A percentile compares a stretch with the other conserved stretches of the same genome.
Evolutionary conservation across 2,329 filamentous ascomycete genomes (phyloP).

Genomic region (Fusarium robinianum): DNA sequence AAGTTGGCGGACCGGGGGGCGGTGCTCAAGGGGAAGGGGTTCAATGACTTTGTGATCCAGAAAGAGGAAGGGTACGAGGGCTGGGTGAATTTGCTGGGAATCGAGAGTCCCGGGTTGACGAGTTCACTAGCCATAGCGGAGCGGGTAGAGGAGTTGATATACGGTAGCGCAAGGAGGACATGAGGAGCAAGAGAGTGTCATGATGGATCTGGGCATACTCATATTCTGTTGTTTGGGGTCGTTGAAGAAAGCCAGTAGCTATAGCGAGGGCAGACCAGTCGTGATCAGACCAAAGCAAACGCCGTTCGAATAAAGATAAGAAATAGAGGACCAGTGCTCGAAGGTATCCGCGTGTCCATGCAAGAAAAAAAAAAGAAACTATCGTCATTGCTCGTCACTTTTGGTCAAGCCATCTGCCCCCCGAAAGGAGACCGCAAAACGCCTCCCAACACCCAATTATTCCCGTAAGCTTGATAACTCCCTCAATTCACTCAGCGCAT

Average conservation of each 20-base stretch:
- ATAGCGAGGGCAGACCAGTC: slow-evolving; percentile 15
- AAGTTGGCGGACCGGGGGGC: slow-evolving; percentile 70
- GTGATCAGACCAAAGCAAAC: slow-evolving; percentile 15
- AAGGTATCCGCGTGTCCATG: slow-evolving; percentile 30
- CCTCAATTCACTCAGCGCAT: slow-evolving; percentile 49
- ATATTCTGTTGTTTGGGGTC: too few species aligned
- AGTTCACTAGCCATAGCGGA: slow-evolving; percentile 85
- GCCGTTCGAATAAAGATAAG: slow-evolving; percentile 14
- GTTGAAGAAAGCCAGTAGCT: slow-evolving; percentile 4
- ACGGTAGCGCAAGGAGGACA: slow-evolving; percentile 37
- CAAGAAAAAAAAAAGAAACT: slow-evolving; percentile 22
- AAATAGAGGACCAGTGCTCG: slow-evolving; percentile 8
- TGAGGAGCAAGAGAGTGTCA: slow-evolving; percentile 1
- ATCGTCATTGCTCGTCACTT: slow-evolving; percentile 30
- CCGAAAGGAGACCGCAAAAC: slow-evolving; percentile 10
- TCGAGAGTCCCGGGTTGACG: slow-evolving; percentile 91
- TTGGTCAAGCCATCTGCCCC: slow-evolving; percentile 19
- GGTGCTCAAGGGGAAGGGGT: slow-evolving; percentile 67
- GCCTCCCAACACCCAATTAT: slow-evolving; percentile 3
- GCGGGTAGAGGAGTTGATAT: slow-evolving; percentile 63
- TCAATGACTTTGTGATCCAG: slow-evolving; percentile 82
- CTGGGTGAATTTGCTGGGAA: slow-evolving; percentile 89
- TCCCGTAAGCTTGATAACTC: neutral
- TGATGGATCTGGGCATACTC: neutral
- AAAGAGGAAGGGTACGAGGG: slow-evolving; percentile 77